Evolutionary conservation across 768 basidiomycete species (phyloP), one percentile per base, ranked within the genome.

Genomic region (Nevesoporus exiguus): DNA sequence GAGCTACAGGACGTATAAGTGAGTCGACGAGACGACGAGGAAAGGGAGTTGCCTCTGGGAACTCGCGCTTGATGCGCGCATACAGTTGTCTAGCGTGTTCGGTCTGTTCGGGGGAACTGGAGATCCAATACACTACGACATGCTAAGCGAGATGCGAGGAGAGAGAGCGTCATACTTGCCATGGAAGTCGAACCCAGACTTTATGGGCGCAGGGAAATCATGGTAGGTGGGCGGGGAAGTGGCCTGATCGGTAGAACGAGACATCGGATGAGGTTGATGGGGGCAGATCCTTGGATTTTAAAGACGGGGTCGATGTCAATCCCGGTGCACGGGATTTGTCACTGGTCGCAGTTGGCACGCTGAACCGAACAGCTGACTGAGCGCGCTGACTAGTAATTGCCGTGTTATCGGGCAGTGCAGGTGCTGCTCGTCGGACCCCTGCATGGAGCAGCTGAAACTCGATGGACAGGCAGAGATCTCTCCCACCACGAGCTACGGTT

Each of bases 131-230:
- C 22, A 88, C 86, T 86, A 49, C 17, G 29, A 3, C 1, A 42
- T 17, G 7, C 0, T 62, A 2, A 59, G 64, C 9, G 11, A 21
- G 0, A 6, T 0, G 7, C 0, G 0, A 5, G 15, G 25, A n/a
- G 11, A 9, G 5, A 27, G 31, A 27, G 46, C 3, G 15, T 2
- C 0, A 7, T 33, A 45, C 83, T 69, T 54, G 84, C 86, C 77
- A 62, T 89, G 87, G 61, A 89, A 88, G 67, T 89, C 86, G 58
- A 88, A 88, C 0, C 82, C 85, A 45, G 76, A 54, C 43, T 71
- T 69, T 51, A 88, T 82, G 7, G 83, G 85, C 9, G 74, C 54
- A 0, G 81, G 82, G 56, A 86, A 85, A 9, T 70, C 57, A 10
- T 79, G 71, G 58, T 88, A 88, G 0, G 78, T 75, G 1, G 72